Evolutionary conservation across 1,284 basidiomycete species (phyloP), one percentile per base, ranked within the genome.

Genomic region (Cryptococcus sp.): DNA sequence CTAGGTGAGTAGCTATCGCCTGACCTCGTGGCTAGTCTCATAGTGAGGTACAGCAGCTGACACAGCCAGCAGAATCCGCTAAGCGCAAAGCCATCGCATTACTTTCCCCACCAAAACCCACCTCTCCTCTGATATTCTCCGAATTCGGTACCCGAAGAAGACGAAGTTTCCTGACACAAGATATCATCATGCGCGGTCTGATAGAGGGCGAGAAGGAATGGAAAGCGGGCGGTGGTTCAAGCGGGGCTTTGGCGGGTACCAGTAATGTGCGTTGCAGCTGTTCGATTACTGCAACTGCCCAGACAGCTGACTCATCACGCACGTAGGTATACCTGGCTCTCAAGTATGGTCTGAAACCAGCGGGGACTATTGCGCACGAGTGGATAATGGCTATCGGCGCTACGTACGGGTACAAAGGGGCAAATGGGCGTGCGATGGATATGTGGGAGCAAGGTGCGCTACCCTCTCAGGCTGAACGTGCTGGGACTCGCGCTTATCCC

Each of bases 381-480:
- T 95, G 92, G 91, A 92, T 91, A 72, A 97, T 97, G 93, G 93
- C 88, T 47, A 83, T 94, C 53, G 93, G 87, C 10, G 91, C 93
- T 3, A 70, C 90, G 59, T 84, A 83, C 64, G 91, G 92, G 1
- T 96, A 96, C 72, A 84, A 87, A 57, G 78, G 84, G 43, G 87
- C 87, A 19, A 92, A 95, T 73, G 80, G 82, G 0, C 78, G 81
- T 8, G 90, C 91, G 0, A 82, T 96, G 73, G 83, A 88, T 50
- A 82, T 91, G 54, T 97, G 93, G 93, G 89, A 95, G 71, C 76
- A 84, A 49, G 77, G 77, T 78, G 47, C 47, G 67, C 61, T 13
- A 6, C 35, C 47, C 11, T 50, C 20, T 13, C 39, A n/a, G 15
- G 3, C 47, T 47, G 20, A 10, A 3, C 43, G 19, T 11, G 10